Evolutionary conservation across 306 rosid species (phyloP).

Genomic region (Quercus dentata): DNA sequence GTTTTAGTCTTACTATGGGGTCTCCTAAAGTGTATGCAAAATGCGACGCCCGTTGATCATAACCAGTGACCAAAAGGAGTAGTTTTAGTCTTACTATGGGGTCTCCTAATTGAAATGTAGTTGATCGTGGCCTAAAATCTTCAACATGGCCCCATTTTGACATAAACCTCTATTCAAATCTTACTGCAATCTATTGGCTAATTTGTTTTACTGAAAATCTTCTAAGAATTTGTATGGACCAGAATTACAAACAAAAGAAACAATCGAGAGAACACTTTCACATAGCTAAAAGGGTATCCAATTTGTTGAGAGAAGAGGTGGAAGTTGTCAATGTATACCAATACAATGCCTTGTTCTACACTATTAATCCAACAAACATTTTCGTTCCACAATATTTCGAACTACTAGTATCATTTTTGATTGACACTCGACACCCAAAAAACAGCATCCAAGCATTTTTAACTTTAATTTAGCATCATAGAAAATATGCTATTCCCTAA

Average conservation of each 20-base stretch:
- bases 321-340: neutral
- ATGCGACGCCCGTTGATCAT: too few species aligned
- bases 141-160: conserved; percentile 16
- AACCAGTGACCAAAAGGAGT: too few species aligned
- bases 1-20: too few species aligned
- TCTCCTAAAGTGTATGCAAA: too few species aligned
- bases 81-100: too few species aligned
- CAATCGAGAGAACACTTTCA: neutral
- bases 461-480: neutral
- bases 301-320: neutral
- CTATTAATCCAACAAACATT: neutral
- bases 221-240: neutral
- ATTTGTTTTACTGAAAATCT: neutral
- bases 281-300: neutral
- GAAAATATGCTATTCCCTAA: conserved; percentile 17
- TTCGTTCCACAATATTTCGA: neutral
- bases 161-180: neutral
- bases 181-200: neutral
- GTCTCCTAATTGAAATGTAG: too few species aligned
- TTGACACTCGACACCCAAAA: neutral
- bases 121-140: neutral
- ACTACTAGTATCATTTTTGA: neutral
- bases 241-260: neutral
- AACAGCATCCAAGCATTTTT: neutral
- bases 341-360: neutral